phyloP scores from a whole-genome alignment of 1,139 yeast species.

The Pichia sp. region DNA sequence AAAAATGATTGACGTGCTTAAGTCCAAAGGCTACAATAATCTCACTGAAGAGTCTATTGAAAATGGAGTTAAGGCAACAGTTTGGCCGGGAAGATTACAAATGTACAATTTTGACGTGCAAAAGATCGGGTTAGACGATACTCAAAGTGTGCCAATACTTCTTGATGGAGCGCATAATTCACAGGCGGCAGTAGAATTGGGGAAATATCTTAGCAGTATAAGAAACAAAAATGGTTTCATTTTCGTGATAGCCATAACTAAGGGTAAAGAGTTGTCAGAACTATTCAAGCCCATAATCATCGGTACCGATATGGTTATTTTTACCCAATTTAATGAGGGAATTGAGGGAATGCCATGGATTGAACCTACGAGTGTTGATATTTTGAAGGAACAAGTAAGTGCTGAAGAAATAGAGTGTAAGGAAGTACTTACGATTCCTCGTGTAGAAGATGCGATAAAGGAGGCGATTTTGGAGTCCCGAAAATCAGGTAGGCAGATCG shows the following conservation, averaged over 20 bases:
- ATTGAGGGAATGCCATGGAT: slow-evolving; percentile 97
- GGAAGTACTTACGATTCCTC: slow-evolving; percentile 20
- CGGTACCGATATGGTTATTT: slow-evolving; percentile 47
- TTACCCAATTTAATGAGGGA: slow-evolving; percentile 48
- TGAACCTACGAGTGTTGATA: slow-evolving; percentile 4
- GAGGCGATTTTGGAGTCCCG: slow-evolving; percentile 15
- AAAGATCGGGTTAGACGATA: background rate
- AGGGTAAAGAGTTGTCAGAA: slow-evolving; percentile 55
- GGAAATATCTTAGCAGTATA: slow-evolving; percentile 32
- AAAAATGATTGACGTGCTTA: slow-evolving; percentile 49
- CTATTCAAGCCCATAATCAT: slow-evolving; percentile 46
- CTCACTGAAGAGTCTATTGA: slow-evolving; percentile 30
- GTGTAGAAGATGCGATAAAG: slow-evolving; percentile 17
- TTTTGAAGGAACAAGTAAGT: slow-evolving; percentile 11
- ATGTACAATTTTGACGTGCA: slow-evolving; percentile 19
- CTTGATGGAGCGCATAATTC: slow-evolving; percentile 94
- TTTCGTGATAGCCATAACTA: slow-evolving; percentile 68
- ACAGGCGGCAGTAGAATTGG: slow-evolving; percentile 69
- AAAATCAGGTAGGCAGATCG: slow-evolving; percentile 19
- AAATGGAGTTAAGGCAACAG: slow-evolving; percentile 43
- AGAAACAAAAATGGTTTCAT: slow-evolving; percentile 34
- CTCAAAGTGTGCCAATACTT: slow-evolving; percentile 5
- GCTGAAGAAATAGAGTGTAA: slow-evolving; percentile 31
- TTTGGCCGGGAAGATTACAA: slow-evolving; percentile 65
- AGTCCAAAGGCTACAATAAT: slow-evolving; percentile 20